Base-by-base conservation (phyloP, 768 basidiomycete genomes). In the Pleurotus tuber-regium region DNA sequence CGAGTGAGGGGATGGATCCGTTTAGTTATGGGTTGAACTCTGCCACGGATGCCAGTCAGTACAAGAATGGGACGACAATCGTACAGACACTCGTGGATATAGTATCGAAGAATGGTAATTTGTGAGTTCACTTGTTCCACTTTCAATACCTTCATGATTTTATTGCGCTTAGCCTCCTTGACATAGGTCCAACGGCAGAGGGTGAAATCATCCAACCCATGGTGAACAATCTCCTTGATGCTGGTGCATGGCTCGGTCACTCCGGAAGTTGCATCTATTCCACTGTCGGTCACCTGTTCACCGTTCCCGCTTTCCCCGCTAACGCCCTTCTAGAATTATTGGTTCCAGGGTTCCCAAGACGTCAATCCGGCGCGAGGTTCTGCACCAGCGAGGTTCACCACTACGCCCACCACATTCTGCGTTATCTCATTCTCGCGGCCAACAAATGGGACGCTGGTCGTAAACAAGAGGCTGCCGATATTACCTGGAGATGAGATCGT, bases 61-160 rank as follows among this genome's bases (percentile, higher is more conserved):
- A 80, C 58, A 82, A 76, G 66, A 75, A 75, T 46, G 74, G 70
- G 0, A 64, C 74, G 1, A 70, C 70, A 10, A 77, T 82, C 39
- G 62, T 83, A 2, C 77, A 75, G 43, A 77, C 70, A 0, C 57
- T 83, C 46, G 74, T 79, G 24, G 80, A 83, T 54, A 75, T 84
- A 53, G 81, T 76, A 16, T 78, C 80, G 24, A 84, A 84, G 68
- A 80, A 80, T 53, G 82, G 83, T 10, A 83, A 84, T 59, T 84
- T 74, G 79, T 79, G 55, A 58, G 76, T 58, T 16, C n/a, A 5
- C 7, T 14, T 10, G 23, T 42, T 25, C 23, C 38, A 9, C 9
- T 40, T 9, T 14, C 38, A 9, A 9, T 9, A 11, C 16, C n/a
- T 40, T 18, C 9, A 14, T 16, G 21, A 40, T 19, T 40, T 14